A percentile compares a stretch with the other conserved stretches of the same genome.
phyloP scores from a whole-genome alignment of 148 eudicot genomes.

The Bassia scoparia region DNA sequence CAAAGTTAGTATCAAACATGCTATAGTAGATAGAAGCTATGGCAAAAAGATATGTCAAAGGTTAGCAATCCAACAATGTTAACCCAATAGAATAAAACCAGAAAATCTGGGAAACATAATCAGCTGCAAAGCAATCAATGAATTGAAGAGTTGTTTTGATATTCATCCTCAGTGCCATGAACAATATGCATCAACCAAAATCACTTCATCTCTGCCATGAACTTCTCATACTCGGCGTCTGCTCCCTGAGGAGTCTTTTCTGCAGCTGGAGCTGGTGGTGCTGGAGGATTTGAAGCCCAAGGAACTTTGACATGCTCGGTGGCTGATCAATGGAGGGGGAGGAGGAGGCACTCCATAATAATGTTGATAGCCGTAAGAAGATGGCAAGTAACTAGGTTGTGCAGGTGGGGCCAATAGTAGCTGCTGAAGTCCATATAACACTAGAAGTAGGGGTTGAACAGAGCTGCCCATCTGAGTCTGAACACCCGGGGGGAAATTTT shows the following conservation, averaged over 20 bases:
- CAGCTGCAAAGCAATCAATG: background rate
- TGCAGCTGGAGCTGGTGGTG: constrained; percentile 47
- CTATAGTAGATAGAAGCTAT: constrained; percentile 1
- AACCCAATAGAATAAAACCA: background rate
- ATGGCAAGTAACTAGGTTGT: constrained; percentile 43
- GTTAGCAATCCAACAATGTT: background rate
- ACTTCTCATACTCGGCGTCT: constrained; percentile 76
- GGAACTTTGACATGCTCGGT: constrained; percentile 57
- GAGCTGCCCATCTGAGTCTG: constrained; percentile 50
- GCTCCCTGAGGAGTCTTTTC: constrained; percentile 46
- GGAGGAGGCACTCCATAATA: constrained; percentile 71
- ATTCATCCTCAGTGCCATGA: constrained; percentile 27
- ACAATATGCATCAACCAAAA: background rate
- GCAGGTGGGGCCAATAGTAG: constrained; percentile 40
- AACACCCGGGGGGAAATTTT: constrained; percentile 58
- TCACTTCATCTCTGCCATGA: constrained; percentile 84
- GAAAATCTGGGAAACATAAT: background rate
- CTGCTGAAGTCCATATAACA: constrained; percentile 42
- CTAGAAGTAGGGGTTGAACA: constrained; percentile 40
- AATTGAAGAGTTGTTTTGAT: background rate
- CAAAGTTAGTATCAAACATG: background rate
- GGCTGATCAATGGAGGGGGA: constrained; percentile 52
- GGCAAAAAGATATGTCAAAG: background rate
- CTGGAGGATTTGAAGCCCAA: constrained; percentile 66
- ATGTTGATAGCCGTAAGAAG: constrained; percentile 53